A percentile compares a stretch with the other conserved stretches of the same genome.
Conservation (phyloP, 768 basidiomycete species). For the Tremella fuciformis region DNA sequence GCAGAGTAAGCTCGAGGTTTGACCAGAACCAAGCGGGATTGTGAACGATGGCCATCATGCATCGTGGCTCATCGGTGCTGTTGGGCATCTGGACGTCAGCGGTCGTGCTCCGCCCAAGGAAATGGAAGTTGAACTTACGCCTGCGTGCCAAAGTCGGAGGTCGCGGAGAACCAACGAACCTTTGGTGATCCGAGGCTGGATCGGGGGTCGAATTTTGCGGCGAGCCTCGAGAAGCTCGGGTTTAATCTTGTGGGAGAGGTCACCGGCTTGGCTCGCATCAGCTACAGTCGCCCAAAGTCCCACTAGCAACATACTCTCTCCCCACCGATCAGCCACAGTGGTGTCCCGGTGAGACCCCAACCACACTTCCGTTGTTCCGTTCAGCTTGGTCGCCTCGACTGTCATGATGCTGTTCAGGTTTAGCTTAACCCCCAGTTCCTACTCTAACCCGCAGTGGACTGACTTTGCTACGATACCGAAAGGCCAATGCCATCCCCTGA, state of each 20-base stretch:
- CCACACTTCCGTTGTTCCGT: constrained; percentile 23
- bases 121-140: no score
- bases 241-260: no score
- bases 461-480: background rate
- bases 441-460: constrained; percentile 7
- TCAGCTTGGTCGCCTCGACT: constrained; percentile 22
- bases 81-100: no score
- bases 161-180: constrained; percentile 16
- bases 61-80: no score
- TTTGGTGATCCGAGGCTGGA: constrained; percentile 14
- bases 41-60: no score
- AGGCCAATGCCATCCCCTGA: no score
- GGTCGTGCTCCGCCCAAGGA: no score
- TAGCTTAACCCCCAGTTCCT: no score
- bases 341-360: constrained; percentile 15
- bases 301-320: constrained; percentile 6
- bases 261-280: no score
- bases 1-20: no score
- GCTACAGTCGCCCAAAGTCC: constrained; percentile 14
- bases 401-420: constrained; percentile 12
- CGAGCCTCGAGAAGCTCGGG: no score
- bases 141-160: constrained; percentile 12
- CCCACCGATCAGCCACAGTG: background rate
- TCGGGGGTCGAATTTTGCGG: constrained; percentile 17
- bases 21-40: no score